A percentile compares a stretch with the other conserved stretches of the same genome.
These are phyloP conservation scores for Kalmusia sp. DNA, from an alignment of 2,329 filamentous ascomycete species.

Conservation along the genomic window DNA sequence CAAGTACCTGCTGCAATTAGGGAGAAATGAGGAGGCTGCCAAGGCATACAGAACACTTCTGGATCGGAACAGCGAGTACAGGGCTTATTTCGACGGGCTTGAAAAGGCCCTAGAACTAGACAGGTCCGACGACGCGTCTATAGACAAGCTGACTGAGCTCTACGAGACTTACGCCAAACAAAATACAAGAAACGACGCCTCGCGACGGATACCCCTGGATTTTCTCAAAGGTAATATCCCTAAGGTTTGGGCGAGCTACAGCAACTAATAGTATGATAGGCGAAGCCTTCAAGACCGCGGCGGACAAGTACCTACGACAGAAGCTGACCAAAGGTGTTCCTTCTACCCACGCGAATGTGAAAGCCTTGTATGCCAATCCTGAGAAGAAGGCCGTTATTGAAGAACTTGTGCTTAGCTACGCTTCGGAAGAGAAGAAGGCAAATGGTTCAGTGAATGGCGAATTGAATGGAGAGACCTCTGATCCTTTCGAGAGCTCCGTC, in stretches of 20 bases:
- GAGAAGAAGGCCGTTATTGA: constrained; percentile 80
- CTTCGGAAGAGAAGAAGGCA: constrained; percentile 61
- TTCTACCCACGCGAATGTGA: constrained; percentile 95
- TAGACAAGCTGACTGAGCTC: constrained; percentile 76
- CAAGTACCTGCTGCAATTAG: constrained; percentile 81
- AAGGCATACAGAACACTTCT: constrained; percentile 82
- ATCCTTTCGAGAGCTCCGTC: constrained; percentile 75
- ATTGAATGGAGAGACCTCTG: constrained; percentile 60
- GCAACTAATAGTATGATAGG: constrained; percentile 54
- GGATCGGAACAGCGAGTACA: constrained; percentile 86
- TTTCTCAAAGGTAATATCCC: constrained; percentile 74
- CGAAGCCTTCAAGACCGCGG: constrained; percentile 79
- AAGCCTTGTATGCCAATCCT: constrained; percentile 83
- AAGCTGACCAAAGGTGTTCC: constrained; percentile 94
- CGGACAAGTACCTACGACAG: constrained; percentile 77
- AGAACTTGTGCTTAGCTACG: constrained; percentile 79
- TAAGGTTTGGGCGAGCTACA: neutral
- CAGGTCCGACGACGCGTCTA: constrained; percentile 65
- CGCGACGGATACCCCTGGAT: constrained; percentile 84
- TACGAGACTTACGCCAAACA: constrained; percentile 84
- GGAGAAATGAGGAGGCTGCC: constrained; percentile 78
- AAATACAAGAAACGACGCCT: constrained; percentile 82
- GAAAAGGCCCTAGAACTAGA: constrained; percentile 71
- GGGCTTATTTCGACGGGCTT: constrained; percentile 83
- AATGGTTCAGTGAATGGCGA: constrained; percentile 59